These are phyloP conservation scores for Mycena metata DNA, from an alignment of 768 basidiomycete genomes.

Conservation along the genomic window DNA sequence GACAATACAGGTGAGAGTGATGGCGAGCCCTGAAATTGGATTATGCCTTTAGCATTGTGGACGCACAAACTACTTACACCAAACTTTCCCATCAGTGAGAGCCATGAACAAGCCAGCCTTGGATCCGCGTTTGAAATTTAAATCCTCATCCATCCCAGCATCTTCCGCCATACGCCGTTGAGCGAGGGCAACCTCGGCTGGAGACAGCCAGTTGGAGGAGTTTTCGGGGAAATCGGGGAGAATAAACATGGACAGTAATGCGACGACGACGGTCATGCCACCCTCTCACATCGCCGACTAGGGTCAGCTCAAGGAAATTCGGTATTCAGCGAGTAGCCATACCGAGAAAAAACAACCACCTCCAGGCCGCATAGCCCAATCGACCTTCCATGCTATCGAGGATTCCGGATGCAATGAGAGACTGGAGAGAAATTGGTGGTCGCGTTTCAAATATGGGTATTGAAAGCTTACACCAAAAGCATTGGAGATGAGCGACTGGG, in stretches of 20 bases:
- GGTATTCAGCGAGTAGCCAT: neutral
- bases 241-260: constrained; percentile 69
- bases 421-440: constrained; percentile 30
- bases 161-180: constrained; percentile 75
- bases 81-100: constrained; percentile 79
- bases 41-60: constrained; percentile 47
- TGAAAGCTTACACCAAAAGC: constrained; percentile 74
- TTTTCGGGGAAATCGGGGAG: constrained; percentile 82
- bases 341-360: constrained; percentile 81
- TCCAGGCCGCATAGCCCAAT: constrained; percentile 79
- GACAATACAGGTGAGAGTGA: constrained; percentile 55
- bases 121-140: constrained; percentile 12
- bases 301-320: constrained; percentile 1
- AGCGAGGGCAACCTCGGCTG: constrained; percentile 69
- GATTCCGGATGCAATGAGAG: constrained; percentile 83
- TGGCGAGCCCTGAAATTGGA: constrained; percentile 46
- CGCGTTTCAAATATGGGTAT: neutral
- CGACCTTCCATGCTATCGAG: constrained; percentile 78
- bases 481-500: constrained; percentile 73
- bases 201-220: constrained; percentile 66
- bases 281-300: constrained; percentile 54
- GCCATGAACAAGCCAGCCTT: constrained; percentile 67
- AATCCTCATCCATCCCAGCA: constrained; percentile 45
- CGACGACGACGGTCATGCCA: constrained; percentile 63
- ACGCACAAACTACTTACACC: constrained; percentile 58